These are phyloP conservation scores for Artemisia argyi DNA, from an alignment of 129 eudicot species.

Conservation along the genomic window DNA sequence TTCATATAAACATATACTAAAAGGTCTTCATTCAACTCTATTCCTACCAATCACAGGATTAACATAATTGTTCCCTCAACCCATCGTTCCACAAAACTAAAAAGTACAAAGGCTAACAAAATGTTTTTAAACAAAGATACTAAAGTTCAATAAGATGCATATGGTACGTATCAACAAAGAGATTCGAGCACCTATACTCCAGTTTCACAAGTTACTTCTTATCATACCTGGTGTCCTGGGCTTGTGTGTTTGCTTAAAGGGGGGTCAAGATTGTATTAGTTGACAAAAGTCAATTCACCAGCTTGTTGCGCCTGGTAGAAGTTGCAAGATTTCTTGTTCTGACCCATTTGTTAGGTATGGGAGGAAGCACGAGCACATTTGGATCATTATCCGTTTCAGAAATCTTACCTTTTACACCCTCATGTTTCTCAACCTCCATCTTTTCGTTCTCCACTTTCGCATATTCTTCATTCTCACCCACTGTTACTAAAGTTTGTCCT, in stretches of 20 bases:
- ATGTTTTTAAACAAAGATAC: constrained; percentile 26
- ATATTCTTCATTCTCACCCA: background rate
- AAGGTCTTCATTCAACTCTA: constrained; percentile 18
- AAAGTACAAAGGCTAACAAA: constrained; percentile 26
- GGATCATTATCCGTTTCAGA: constrained; percentile 21
- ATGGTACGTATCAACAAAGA: constrained; percentile 20
- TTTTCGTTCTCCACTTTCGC: constrained; percentile 6
- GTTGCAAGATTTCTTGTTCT: constrained; percentile 72
- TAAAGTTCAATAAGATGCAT: background rate
- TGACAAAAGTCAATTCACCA: constrained; percentile 24
- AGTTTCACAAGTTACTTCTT: no score
- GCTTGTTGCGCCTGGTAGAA: constrained; percentile 24
- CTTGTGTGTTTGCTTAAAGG: background rate
- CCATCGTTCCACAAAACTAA: constrained; percentile 6
- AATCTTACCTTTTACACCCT: constrained; percentile 22
- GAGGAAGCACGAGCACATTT: constrained; percentile 60
- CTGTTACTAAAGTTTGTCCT: background rate
- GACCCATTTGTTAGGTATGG: constrained; percentile 64
- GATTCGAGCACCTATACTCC: background rate
- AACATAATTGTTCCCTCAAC: constrained; percentile 16
- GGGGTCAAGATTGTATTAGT: constrained; percentile 4
- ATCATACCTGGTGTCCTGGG: background rate
- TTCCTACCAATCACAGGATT: background rate
- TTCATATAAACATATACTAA: background rate
- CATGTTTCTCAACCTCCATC: constrained; percentile 18